Evolutionary conservation across 1,139 yeast genomes (phyloP).

Genomic region (Candida neerlandica): DNA sequence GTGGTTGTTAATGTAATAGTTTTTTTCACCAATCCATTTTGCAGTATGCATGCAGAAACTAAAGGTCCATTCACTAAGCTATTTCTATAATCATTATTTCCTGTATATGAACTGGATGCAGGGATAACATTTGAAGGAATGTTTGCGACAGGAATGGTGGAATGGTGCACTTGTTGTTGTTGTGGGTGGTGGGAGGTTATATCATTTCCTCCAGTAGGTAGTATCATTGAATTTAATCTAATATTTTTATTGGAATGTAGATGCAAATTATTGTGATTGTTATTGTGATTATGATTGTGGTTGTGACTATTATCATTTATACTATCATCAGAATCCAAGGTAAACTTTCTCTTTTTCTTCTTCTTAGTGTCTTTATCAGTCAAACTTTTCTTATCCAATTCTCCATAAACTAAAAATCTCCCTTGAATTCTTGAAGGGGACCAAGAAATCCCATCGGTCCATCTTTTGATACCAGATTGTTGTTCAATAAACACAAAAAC

Average conservation of each 20-base stretch:
- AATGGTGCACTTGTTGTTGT: not conserved
- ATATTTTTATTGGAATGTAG: not conserved
- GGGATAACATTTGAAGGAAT: slow-evolving; percentile 15
- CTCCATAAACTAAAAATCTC: slow-evolving; percentile 79
- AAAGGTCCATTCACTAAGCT: slow-evolving; percentile 51
- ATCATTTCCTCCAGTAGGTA: not conserved
- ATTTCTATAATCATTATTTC: slow-evolving; percentile 14
- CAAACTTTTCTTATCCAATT: slow-evolving; percentile 60
- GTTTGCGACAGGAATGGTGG: not conserved
- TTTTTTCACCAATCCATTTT: slow-evolving; percentile 81
- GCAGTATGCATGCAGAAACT: slow-evolving; percentile 64
- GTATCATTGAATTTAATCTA: not conserved
- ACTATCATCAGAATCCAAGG: slow-evolving; percentile 19
- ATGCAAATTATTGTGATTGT: not conserved
- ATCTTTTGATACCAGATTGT: slow-evolving; percentile 78
- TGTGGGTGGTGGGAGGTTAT: not conserved
- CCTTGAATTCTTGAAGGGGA: slow-evolving; percentile 87
- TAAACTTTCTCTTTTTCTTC: slow-evolving; percentile 31
- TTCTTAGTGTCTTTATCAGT: slow-evolving; percentile 33
- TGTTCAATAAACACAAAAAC: slow-evolving; percentile 86
- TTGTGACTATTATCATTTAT: slow-evolving; percentile 1
- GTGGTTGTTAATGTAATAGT: slow-evolving; percentile 64
- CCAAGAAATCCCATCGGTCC: slow-evolving; percentile 97
- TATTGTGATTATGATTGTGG: not conserved
- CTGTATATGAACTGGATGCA: slow-evolving; percentile 15